These are phyloP conservation scores for Cryptococcus neoformans DNA, from an alignment of 1,284 basidiomycete species.

Conservation along the genomic window DNA sequence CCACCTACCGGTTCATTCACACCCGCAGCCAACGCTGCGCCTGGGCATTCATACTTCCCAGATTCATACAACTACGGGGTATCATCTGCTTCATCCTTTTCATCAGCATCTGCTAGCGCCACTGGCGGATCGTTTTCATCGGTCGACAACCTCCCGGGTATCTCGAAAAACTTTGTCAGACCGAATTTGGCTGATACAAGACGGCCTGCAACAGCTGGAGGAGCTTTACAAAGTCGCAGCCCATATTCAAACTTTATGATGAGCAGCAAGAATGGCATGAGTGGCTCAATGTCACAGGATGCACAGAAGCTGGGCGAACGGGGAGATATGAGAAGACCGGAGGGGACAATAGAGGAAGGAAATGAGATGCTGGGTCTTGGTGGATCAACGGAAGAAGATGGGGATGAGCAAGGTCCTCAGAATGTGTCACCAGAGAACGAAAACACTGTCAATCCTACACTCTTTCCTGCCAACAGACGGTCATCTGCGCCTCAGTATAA, in stretches of 20 bases:
- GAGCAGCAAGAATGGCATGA: conserved; percentile 8
- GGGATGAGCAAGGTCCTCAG: background rate
- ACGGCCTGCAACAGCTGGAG: conserved; percentile 43
- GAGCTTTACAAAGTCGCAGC: conserved; percentile 25
- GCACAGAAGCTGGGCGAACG: conserved; percentile 3
- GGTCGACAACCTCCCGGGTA: conserved; percentile 37
- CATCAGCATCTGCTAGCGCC: conserved; percentile 25
- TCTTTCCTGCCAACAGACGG: conserved; percentile 10
- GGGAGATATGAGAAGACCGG: conserved; percentile 9
- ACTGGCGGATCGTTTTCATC: conserved; percentile 32
- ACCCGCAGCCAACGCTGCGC: conserved; percentile 3
- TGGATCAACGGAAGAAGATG: background rate
- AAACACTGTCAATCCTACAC: background rate
- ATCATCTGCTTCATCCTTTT: conserved; percentile 30
- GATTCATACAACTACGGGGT: conserved; percentile 4
- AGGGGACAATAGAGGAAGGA: conserved; percentile 19
- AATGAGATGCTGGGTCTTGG: conserved; percentile 10
- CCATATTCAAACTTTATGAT: conserved; percentile 13
- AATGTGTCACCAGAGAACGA: conserved; percentile 9
- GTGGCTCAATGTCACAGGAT: background rate
- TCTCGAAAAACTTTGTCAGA: conserved; percentile 43
- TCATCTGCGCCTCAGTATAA: conserved; percentile 31
- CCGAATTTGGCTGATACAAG: conserved; percentile 35
- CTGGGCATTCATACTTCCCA: conserved; percentile 1
- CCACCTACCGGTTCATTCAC: conserved; percentile 6